Evolutionary conservation across 2,329 filamentous ascomycete species (phyloP).

Genomic region (Corinectria fuckeliana): DNA sequence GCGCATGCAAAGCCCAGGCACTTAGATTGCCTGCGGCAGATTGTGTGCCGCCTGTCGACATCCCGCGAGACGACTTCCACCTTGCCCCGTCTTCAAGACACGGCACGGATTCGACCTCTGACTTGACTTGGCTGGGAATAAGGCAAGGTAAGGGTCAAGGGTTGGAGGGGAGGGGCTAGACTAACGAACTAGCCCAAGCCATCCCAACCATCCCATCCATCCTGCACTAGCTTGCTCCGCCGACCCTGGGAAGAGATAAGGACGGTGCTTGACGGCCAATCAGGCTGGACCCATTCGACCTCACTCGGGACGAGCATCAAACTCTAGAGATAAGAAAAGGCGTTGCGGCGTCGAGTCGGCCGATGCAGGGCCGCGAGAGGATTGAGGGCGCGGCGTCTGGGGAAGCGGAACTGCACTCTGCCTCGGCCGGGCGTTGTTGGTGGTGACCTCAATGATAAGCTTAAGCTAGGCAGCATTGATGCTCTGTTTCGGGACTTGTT

Average conservation of each 20-base stretch:
- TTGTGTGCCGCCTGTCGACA: background rate
- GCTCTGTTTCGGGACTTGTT: background rate
- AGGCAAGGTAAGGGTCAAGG: constrained; percentile 21
- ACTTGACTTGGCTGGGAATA: constrained; percentile 3
- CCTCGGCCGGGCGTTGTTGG: constrained; percentile 2
- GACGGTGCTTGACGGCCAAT: constrained; percentile 31
- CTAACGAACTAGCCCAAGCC: constrained; percentile 20
- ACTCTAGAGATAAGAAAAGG: constrained; percentile 30
- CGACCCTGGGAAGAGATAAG: constrained; percentile 41
- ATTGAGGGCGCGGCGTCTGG: constrained; percentile 15
- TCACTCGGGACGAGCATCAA: constrained; percentile 21
- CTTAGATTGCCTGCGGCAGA: background rate
- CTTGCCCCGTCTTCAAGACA: background rate
- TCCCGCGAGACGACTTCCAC: background rate
- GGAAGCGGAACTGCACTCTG: constrained; percentile 26
- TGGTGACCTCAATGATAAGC: constrained; percentile 10
- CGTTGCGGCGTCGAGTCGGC: constrained; percentile 18
- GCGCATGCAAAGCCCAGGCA: background rate
- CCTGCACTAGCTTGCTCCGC: constrained; percentile 27
- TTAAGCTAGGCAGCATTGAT: background rate
- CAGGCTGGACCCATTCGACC: constrained; percentile 25
- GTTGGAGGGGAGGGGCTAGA: constrained; percentile 6
- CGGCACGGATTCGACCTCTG: background rate
- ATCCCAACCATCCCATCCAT: constrained; percentile 18
- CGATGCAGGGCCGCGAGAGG: constrained; percentile 15